These are phyloP conservation scores for Begonia masoniana DNA, from an alignment of 306 rosid species.

Conservation along the genomic window DNA sequence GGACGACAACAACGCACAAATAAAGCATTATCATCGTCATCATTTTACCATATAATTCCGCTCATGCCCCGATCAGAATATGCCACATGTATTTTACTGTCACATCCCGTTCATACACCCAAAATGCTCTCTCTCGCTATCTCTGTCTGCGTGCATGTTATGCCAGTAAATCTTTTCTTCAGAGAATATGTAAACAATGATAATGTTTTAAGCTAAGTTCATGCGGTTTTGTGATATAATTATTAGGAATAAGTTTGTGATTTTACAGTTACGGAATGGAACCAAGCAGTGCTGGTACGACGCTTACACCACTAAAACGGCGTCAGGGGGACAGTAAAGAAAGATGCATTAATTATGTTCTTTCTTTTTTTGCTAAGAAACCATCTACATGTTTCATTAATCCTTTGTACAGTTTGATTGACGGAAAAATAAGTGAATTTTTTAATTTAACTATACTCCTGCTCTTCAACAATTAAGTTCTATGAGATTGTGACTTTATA, in stretches of 20 bases:
- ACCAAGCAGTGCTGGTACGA: background rate
- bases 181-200: background rate
- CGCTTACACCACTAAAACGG: background rate
- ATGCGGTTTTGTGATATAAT: constrained; percentile 12
- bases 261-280: constrained; percentile 2
- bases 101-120: background rate
- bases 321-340: constrained; percentile 1
- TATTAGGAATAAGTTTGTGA: constrained; percentile 1
- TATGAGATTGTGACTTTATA: background rate
- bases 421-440: no score
- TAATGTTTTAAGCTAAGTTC: constrained; percentile 3
- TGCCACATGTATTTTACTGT: no score
- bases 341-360: background rate
- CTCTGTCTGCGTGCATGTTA: background rate
- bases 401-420: background rate
- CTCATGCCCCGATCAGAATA: no score
- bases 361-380: background rate
- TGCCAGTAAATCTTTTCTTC: constrained; percentile 3
- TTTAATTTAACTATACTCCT: no score
- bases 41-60: no score
- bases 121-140: background rate
- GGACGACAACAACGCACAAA: background rate
- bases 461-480: background rate
- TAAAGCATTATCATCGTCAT: background rate
- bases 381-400: background rate